Evolutionary conservation across 169 alveolate genomes (phyloP).

Genomic region (Plasmodium sp.): DNA sequence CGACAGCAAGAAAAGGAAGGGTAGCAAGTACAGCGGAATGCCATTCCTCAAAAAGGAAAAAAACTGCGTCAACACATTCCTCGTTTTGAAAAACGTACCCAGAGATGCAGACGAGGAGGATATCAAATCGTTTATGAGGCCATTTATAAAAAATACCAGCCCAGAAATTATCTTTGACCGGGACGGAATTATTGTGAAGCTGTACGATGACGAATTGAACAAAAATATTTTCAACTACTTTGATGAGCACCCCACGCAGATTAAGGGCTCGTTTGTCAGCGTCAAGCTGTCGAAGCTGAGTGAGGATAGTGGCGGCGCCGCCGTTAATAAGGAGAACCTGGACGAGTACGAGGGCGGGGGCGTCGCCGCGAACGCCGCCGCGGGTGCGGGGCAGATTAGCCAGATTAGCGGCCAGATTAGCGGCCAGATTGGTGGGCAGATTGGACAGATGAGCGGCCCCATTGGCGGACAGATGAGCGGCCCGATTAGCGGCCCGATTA

Average conservation of each 20-base stretch:
- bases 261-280: constrained; percentile 42
- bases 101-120: constrained; percentile 62
- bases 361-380: not conserved
- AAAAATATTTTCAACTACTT: constrained; percentile 45
- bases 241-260: constrained; percentile 63
- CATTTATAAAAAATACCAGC: constrained; percentile 31
- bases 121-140: constrained; percentile 57
- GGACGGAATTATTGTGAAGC: constrained; percentile 41
- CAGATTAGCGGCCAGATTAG: too few relatives aligned
- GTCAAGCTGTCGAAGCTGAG: constrained; percentile 10
- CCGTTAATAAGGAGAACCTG: not conserved
- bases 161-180: constrained; percentile 41
- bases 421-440: not conserved
- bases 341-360: not conserved
- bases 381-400: not conserved
- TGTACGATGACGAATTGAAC: constrained; percentile 55
- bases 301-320: not conserved
- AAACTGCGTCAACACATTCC: constrained; percentile 27
- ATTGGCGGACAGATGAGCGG: not conserved
- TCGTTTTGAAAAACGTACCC: constrained; percentile 40
- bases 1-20: constrained; percentile 63
- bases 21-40: constrained; percentile 31
- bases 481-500: too few relatives aligned
- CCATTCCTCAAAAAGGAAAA: constrained; percentile 67
- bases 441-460: not conserved